Percentiles rank a stretch among this genome's conserved stretches.
Evolutionary conservation across 495 filamentous ascomycete genomes (phyloP).

Genomic region (Penicillium lividum): DNA sequence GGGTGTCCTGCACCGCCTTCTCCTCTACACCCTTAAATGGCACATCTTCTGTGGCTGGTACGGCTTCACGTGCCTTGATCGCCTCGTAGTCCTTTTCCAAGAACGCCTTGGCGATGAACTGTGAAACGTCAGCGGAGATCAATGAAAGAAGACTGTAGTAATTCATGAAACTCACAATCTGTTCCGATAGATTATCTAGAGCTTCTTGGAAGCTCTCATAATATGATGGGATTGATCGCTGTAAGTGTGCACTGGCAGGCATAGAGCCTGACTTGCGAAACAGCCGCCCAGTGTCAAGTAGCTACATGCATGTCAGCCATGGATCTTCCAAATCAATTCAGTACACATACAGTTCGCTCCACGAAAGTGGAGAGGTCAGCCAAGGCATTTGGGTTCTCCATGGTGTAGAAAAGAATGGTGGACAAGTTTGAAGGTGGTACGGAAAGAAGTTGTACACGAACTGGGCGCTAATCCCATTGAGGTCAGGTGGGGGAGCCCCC

Average conservation of each 20-base stretch:
- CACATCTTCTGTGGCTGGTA: conserved; percentile 33
- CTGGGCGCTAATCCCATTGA: conserved; percentile 29
- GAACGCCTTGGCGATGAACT: conserved; percentile 51
- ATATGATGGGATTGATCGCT: conserved; percentile 43
- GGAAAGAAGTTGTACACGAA: conserved; percentile 22
- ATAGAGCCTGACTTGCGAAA: conserved; percentile 42
- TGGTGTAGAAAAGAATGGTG: conserved; percentile 16
- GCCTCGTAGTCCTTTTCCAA: conserved; percentile 48
- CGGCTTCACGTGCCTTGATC: conserved; percentile 38
- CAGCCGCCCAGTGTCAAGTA: conserved; percentile 51
- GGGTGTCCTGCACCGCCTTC: conserved; percentile 18
- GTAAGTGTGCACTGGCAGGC: conserved; percentile 39
- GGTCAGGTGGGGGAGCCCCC: conserved; percentile 27
- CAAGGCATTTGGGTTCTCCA: conserved; percentile 47
- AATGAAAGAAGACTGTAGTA: conserved; percentile 5
- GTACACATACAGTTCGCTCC: conserved; percentile 45
- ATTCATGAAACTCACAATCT: conserved; percentile 46
- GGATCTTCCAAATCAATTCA: conserved; percentile 20
- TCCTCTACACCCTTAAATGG: conserved; percentile 27
- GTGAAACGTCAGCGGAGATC: conserved; percentile 3
- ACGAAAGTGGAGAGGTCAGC: conserved; percentile 43
- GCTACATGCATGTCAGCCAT: conserved; percentile 28
- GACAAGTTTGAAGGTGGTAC: conserved; percentile 14
- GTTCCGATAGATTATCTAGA: conserved; percentile 51
- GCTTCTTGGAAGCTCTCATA: conserved; percentile 51